Evolutionary conservation across 129 eudicot species (phyloP), one percentile per base, ranked within the genome.

Genomic region (Arctium lappa): DNA sequence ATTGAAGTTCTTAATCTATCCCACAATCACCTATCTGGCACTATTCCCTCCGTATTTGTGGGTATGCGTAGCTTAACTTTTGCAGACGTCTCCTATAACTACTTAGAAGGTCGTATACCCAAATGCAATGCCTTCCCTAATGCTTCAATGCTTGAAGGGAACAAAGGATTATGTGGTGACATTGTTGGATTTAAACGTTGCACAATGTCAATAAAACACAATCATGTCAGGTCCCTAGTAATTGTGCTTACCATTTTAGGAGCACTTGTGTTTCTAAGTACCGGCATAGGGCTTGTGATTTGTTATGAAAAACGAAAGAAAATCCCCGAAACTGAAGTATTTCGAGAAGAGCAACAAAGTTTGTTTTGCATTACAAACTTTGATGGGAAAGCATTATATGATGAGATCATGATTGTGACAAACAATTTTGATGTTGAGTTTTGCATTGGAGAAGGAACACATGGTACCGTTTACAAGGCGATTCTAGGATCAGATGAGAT

Each of bases 21-120:
- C n/a, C 83, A 72, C 73, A 86, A 86, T 34, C 3, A 82, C 15
- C 74, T 86, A n/a, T 73, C 86, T 34, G 86, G 91, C 62, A 10
- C 46, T 42, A 79, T 88, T 82, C 91, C 91, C 73, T 13, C 10
- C 2, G 83, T 50, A 16, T 16, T 60, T 60, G 0, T 5, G 9
- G 30, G 29, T 0, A 60, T 60, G 68, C 68, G 2, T 60, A 16
- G 68, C 68, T 60, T 60, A 18, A 60, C 1, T 60, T 60, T 60
- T 60, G 18, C 18, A 50, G 87, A 84, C 42, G 70, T 84, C 27
- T 79, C 87, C 1, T 84, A 84, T 8, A 84, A 79, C n/a, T 36
- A 71, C 12, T 80, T 87, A 62, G 69, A 48, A 34, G 88, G 90
- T 66, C 86, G 70, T 50, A 15, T 87, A 22, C 90, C 90, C 6